Base-by-base conservation (phyloP, 257 asterid genomes). In the Solanum etuberosum region DNA sequence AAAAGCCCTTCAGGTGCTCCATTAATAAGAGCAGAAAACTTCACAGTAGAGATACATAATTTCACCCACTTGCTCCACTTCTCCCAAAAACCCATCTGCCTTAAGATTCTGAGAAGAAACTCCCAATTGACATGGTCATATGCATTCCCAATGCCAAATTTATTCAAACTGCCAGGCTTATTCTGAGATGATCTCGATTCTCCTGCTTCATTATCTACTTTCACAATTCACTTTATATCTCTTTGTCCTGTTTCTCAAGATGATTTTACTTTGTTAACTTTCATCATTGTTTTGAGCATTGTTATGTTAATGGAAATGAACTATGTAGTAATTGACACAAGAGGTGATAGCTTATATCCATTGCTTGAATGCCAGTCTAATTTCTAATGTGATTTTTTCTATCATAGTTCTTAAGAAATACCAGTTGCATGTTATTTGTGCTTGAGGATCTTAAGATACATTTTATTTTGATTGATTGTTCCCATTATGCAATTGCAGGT, bases 401-500 rank as follows among this genome's bases (percentile, higher is more conserved):
- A 18, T 40, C 2, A 16, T 34, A 34, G 81, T 35, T 20, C 46
- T 72, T 15, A 54, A 46, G 29, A 83, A 20, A 48, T 5, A 34
- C 6, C 37, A 35, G 31, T 21, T 37, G 38, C 77, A 84, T 61
- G 34, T 21, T 84, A 61, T 37, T 31, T 84, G 29, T 31, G 46
- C 72, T 29, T 35, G 86, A 10, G 15, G 40, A 18, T 27, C 20
- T 42, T 18, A 83, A 65, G 31, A 31, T 35, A 37, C 61, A 6
- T 25, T 67, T 18, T 38, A 23, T 65, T 85, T 14, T 68, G 82
- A 54, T 86, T 76, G 6, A 32, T 46, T 34, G 3, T 88, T 46
- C 35, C 86, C 86, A 43, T 85, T 88, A 46, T 88, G 71, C 87
- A 74, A 88, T 85, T 86, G 86, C 95, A 97, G 99, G 91, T 88